Percentiles rank a stretch among this genome's conserved stretches.
Conservation (phyloP, 129 eudicot genomes). For the Saposhnikovia divaricata region DNA sequence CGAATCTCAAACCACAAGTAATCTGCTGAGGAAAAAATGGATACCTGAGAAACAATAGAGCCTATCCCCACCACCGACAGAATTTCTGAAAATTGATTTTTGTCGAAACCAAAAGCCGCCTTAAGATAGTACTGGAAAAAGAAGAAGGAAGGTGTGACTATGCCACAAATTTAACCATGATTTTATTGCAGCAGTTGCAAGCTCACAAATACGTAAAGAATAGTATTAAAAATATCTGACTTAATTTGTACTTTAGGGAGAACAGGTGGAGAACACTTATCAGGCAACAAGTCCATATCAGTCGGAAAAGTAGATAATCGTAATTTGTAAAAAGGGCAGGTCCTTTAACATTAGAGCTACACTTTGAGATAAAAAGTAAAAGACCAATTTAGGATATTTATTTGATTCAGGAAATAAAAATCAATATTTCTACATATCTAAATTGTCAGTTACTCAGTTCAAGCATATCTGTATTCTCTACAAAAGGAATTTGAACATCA, state of each 20-base stretch:
- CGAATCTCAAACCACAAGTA: not conserved
- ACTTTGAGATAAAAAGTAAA: not conserved
- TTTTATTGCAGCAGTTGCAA: not conserved
- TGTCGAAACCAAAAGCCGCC: conserved; percentile 85
- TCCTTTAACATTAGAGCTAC: not conserved
- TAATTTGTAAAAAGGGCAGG: not conserved
- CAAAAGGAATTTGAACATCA: not conserved
- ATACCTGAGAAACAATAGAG: conserved; percentile 90
- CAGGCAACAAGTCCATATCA: not conserved
- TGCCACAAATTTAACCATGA: not conserved
- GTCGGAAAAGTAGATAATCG: not conserved
- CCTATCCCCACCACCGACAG: conserved; percentile 78
- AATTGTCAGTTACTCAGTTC: not conserved
- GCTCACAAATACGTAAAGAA: not conserved
- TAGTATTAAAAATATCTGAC: not conserved
- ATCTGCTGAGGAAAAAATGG: conserved; percentile 3
- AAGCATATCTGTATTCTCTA: not conserved
- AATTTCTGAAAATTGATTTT: conserved; percentile 87
- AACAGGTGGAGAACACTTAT: not conserved
- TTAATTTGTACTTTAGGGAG: not conserved
- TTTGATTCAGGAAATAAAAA: not conserved
- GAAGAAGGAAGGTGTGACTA: not conserved
- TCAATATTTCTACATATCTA: not conserved
- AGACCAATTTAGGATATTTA: not conserved
- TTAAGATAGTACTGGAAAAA: conserved; percentile 72